These are phyloP conservation scores for Grosmannia huntii DNA, from an alignment of 2,329 filamentous ascomycete species.

Conservation along the genomic window DNA sequence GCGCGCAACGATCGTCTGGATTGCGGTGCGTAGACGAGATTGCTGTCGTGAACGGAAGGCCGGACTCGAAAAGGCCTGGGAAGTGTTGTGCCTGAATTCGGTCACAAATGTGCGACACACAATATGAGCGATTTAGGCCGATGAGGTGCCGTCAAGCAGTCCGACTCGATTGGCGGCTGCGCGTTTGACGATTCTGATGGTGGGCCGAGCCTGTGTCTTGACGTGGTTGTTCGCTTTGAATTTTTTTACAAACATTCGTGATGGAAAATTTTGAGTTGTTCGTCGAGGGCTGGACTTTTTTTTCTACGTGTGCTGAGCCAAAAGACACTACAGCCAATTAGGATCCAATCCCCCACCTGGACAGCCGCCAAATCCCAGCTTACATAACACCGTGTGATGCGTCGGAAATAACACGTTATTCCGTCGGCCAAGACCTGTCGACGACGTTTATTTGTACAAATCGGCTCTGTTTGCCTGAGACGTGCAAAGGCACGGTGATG, in stretches of 20 bases:
- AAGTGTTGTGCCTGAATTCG: background rate
- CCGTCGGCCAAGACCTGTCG: background rate
- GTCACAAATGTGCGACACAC: background rate
- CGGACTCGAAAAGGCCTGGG: background rate
- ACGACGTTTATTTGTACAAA: background rate
- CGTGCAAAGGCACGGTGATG: background rate
- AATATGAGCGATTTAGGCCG: background rate
- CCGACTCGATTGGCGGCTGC: background rate
- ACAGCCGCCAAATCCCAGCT: background rate
- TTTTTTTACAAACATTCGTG: background rate
- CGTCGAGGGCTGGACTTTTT: constrained; percentile 13
- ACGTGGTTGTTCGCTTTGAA: background rate
- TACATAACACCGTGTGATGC: constrained; percentile 2
- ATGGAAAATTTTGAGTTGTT: constrained; percentile 11
- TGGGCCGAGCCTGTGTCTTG: background rate
- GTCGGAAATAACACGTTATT: background rate
- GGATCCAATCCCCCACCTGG: background rate
- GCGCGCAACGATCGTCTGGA: background rate
- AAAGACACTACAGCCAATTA: constrained; percentile 1
- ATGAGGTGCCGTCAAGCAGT: background rate
- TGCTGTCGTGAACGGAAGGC: background rate
- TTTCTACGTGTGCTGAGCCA: constrained; percentile 7
- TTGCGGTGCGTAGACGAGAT: background rate
- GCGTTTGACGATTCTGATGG: background rate
- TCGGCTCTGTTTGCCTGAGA: background rate